Evolutionary conservation across 345 rosid species (phyloP).

Genomic region (Pistacia atlantica): DNA sequence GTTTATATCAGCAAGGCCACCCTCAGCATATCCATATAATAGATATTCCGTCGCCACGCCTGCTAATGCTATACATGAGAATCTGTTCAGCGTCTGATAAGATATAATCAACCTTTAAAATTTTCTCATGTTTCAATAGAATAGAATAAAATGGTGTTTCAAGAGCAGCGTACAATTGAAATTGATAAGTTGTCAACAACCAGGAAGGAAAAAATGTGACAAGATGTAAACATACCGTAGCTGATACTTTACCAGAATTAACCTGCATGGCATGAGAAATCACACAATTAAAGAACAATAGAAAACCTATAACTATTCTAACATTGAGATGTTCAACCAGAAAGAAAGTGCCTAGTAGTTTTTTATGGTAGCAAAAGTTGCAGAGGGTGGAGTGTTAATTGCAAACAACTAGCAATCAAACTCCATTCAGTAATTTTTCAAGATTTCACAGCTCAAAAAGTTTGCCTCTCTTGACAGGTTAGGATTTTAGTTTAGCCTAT

Average conservation of each 20-base stretch:
- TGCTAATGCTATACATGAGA: conserved; percentile 87
- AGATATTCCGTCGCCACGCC: conserved; percentile 87
- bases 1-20: conserved; percentile 84
- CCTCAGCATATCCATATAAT: conserved; percentile 75
- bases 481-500: no score
- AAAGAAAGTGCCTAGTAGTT: neutral
- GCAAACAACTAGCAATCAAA: neutral
- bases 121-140: neutral
- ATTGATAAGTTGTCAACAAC: neutral
- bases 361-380: neutral
- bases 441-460: neutral
- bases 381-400: neutral
- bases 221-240: conserved; percentile 51
- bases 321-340: neutral
- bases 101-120: conserved; percentile 16
- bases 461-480: no score
- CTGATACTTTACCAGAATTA: conserved; percentile 73
- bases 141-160: neutral
- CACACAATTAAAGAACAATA: conserved; percentile 6
- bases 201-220: neutral
- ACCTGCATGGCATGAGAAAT: conserved; percentile 51
- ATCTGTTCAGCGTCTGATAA: conserved; percentile 77
- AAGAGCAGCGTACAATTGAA: neutral
- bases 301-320: conserved; percentile 8
- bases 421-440: neutral